phyloP scores from a whole-genome alignment of 768 basidiomycete species.

The Tulasnella sp. region DNA sequence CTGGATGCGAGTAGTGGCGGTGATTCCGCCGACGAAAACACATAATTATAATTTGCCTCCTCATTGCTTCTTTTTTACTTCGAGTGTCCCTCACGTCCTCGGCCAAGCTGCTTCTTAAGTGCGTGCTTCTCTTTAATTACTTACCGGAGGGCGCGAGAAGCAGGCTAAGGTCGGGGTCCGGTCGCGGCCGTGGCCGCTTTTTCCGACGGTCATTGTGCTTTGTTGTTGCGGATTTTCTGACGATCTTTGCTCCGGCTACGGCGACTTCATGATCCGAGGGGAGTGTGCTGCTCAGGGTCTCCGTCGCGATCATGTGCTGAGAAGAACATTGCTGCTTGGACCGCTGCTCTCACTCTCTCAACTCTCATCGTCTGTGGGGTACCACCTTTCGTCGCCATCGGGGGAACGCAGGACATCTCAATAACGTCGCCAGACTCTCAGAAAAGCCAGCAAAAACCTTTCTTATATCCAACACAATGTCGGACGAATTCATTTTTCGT shows the following conservation, averaged over 20 bases:
- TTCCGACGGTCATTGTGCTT: neutral
- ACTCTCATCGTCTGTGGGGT: neutral
- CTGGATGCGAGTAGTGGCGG: neutral
- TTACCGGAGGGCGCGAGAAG: neutral
- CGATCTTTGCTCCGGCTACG: neutral
- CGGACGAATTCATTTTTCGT: neutral
- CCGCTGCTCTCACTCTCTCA: neutral
- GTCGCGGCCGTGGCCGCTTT: no score
- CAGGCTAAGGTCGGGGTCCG: neutral
- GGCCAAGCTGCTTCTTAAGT: neutral
- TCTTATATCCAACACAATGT: neutral
- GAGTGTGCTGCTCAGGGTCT: neutral
- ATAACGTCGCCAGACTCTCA: neutral
- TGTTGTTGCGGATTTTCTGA: neutral
- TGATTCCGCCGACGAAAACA: neutral
- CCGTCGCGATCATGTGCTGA: neutral
- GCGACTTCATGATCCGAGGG: neutral
- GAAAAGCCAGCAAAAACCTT: neutral
- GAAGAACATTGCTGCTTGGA: neutral
- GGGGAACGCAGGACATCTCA: no score
- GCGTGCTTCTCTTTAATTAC: neutral
- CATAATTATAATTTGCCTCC: neutral
- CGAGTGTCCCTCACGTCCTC: no score
- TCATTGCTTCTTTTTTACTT: neutral
- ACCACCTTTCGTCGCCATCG: neutral